Evolutionary conservation across 768 basidiomycete species (phyloP).

Genomic region (Sarcodon sp.): DNA sequence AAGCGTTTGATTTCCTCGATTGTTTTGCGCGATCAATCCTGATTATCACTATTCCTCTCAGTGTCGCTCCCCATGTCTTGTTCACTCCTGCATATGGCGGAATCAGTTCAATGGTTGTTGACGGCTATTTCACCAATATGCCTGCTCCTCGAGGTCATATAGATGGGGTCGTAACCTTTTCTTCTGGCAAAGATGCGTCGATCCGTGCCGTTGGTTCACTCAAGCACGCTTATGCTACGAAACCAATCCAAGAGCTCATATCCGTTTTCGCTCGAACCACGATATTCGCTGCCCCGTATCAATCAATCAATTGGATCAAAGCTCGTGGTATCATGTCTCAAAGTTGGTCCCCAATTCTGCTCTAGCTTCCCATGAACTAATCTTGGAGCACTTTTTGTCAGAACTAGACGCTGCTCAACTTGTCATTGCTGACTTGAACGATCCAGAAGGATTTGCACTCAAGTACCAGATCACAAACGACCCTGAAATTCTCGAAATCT

Average conservation of each 20-base stretch:
- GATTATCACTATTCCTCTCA: no score
- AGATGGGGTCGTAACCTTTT: background rate
- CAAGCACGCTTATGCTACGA: background rate
- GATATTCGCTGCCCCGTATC: background rate
- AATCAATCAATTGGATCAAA: no score
- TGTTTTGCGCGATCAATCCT: no score
- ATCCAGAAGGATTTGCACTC: background rate
- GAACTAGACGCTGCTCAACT: background rate
- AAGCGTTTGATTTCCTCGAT: background rate
- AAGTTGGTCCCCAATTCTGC: no score
- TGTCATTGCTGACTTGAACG: background rate
- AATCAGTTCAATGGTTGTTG: background rate
- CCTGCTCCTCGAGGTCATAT: background rate
- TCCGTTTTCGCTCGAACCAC: background rate
- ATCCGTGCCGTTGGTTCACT: background rate
- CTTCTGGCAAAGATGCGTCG: background rate
- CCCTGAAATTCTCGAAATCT: background rate
- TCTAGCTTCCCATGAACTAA: no score
- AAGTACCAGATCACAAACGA: background rate
- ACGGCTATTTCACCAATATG: background rate
- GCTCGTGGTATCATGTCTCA: no score
- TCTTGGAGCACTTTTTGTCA: background rate
- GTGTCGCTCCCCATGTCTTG: background rate
- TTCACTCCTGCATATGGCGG: background rate
- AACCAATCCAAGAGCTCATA: background rate